A percentile compares a stretch with the other conserved stretches of the same genome.
phyloP scores from a whole-genome alignment of 2,329 filamentous ascomycete species.

The Talaromyces sp. region DNA sequence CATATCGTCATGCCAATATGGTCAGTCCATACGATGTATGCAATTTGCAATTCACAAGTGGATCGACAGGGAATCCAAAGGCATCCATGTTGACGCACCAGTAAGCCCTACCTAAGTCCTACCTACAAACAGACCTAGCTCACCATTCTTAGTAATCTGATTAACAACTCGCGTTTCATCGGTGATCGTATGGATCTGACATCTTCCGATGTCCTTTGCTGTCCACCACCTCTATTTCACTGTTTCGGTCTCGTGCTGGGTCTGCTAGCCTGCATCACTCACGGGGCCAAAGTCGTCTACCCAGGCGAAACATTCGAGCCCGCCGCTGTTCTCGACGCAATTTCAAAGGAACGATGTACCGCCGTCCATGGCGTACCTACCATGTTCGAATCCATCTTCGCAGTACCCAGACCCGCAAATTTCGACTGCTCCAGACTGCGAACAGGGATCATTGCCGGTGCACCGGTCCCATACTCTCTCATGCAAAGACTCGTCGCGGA shows the following conservation, averaged over 20 bases:
- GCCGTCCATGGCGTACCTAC: conserved; percentile 76
- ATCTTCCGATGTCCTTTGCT: conserved; percentile 65
- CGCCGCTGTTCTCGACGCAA: conserved; percentile 58
- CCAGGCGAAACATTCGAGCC: conserved; percentile 70
- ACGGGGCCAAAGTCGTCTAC: conserved; percentile 71
- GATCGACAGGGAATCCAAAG: conserved; percentile 69
- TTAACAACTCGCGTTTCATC: conserved; percentile 65
- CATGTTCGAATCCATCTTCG: conserved; percentile 68
- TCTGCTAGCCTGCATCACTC: conserved; percentile 65
- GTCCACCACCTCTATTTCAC: conserved; percentile 78
- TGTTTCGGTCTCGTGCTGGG: conserved; percentile 78
- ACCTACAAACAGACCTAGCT: not conserved
- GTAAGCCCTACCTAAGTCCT: conserved; percentile 32
- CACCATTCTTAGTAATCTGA: conserved; percentile 30
- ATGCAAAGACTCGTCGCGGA: conserved; percentile 67
- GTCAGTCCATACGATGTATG: conserved; percentile 63
- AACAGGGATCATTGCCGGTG: conserved; percentile 74
- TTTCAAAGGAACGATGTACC: conserved; percentile 64
- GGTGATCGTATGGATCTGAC: conserved; percentile 69
- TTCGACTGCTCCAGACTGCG: conserved; percentile 54
- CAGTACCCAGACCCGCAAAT: conserved; percentile 42
- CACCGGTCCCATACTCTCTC: conserved; percentile 67
- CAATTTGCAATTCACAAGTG: conserved; percentile 70
- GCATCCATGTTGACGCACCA: conserved; percentile 70
- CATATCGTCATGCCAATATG: conserved; percentile 51